A percentile compares a stretch with the other conserved stretches of the same genome.
These are phyloP conservation scores for Tephrocybe sp. DNA, from an alignment of 768 basidiomycete species.

Conservation along the genomic window DNA sequence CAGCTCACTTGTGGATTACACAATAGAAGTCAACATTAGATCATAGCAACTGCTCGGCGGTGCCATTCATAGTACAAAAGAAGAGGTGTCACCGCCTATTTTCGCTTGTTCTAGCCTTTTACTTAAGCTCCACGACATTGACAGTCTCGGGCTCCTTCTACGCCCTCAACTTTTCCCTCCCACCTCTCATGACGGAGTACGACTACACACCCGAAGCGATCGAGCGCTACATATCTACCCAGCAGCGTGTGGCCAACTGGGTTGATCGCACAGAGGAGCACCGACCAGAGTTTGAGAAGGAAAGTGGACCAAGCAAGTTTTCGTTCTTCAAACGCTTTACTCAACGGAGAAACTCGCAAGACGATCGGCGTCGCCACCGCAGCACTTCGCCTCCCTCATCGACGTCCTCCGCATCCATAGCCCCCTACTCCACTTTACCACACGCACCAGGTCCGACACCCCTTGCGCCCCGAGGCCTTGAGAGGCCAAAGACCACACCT, in stretches of 20 bases:
- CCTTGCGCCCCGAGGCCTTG: background rate
- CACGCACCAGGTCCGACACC: slow-evolving; percentile 13
- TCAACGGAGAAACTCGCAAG: background rate
- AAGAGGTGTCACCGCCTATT: slow-evolving; percentile 8
- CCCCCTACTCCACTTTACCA: background rate
- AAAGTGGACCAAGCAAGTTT: background rate
- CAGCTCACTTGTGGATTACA: background rate
- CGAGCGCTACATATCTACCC: slow-evolving; percentile 44
- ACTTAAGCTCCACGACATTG: background rate
- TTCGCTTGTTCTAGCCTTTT: background rate
- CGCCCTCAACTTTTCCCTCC: slow-evolving; percentile 3
- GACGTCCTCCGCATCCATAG: slow-evolving; percentile 9
- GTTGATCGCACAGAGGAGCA: slow-evolving; percentile 43
- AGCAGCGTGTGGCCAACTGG: slow-evolving; percentile 49
- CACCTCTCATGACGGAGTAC: slow-evolving; percentile 50
- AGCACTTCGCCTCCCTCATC: slow-evolving; percentile 9
- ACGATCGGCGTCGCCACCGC: slow-evolving; percentile 4
- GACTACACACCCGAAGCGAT: slow-evolving; percentile 58
- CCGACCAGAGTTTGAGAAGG: slow-evolving; percentile 26
- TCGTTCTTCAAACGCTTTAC: slow-evolving; percentile 7
- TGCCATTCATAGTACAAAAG: slow-evolving; percentile 3
- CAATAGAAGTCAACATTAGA: slow-evolving; percentile 10
- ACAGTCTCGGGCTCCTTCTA: background rate
- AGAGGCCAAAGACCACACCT: slow-evolving; percentile 2
- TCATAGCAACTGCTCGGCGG: background rate